Percentiles rank a stretch among this genome's conserved stretches.
Evolutionary conservation across 768 basidiomycete genomes (phyloP).

Genomic region (Galerina marginata): DNA sequence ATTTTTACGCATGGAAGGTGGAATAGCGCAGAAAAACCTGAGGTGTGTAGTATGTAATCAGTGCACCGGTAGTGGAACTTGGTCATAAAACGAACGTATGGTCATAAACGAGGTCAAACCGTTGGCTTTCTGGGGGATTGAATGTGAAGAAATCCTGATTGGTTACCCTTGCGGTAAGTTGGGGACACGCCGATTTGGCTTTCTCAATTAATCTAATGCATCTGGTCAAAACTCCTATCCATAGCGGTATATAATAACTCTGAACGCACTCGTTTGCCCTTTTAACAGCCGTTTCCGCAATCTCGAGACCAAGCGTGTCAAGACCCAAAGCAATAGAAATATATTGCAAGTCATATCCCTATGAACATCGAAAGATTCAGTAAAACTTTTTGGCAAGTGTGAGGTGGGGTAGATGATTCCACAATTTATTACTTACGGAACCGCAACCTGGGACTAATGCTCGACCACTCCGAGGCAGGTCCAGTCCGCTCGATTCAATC

Average conservation of each 20-base stretch:
- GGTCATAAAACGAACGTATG: constrained; percentile 49
- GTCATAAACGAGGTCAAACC: constrained; percentile 65
- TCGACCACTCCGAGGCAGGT: constrained; percentile 42
- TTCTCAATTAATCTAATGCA: constrained; percentile 14
- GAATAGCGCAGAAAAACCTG: constrained; percentile 78
- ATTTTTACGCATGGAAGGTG: constrained; percentile 51
- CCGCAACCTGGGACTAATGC: constrained; percentile 56
- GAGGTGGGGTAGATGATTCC: too few relatives aligned
- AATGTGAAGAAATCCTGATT: constrained; percentile 61
- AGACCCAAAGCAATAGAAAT: constrained; percentile 55
- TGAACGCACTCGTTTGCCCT: constrained; percentile 47
- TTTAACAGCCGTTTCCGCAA: constrained; percentile 58
- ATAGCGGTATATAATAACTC: background rate
- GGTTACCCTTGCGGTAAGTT: constrained; percentile 44
- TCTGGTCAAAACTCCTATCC: background rate
- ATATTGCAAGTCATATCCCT: constrained; percentile 30
- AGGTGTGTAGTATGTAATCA: constrained; percentile 15
- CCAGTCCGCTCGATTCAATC: constrained; percentile 48
- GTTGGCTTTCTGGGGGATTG: constrained; percentile 34
- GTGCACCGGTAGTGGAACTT: background rate
- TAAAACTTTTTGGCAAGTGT: background rate
- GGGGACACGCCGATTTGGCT: constrained; percentile 21
- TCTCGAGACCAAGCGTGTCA: constrained; percentile 58
- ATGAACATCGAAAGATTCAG: background rate
- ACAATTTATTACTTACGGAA: constrained; percentile 27